These are phyloP conservation scores for Trichosporon ovoides DNA, from an alignment of 1,284 basidiomycete genomes.

Conservation along the genomic window DNA sequence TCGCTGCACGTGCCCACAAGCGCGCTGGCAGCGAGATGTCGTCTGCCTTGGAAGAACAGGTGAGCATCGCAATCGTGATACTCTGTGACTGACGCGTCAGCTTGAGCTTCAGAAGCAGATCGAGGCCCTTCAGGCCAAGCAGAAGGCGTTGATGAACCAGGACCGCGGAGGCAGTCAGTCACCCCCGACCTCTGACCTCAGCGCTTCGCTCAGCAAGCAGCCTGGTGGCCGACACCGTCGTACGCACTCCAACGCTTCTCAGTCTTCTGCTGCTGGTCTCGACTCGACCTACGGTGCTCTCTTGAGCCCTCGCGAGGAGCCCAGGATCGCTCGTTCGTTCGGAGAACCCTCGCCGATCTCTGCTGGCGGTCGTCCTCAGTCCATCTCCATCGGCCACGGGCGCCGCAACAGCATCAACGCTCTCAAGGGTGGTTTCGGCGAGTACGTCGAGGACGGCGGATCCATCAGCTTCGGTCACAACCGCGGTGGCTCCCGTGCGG, in stretches of 20 bases:
- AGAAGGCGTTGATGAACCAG: slow-evolving; percentile 78
- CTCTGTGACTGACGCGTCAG: slow-evolving; percentile 49
- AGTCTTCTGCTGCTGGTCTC: slow-evolving; percentile 27
- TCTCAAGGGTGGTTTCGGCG: slow-evolving; percentile 45
- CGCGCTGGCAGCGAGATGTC: slow-evolving; percentile 62
- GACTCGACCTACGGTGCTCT: slow-evolving; percentile 2
- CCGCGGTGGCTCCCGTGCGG: slow-evolving; percentile 54
- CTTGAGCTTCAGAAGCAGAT: slow-evolving; percentile 85
- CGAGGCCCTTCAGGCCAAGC: slow-evolving; percentile 81
- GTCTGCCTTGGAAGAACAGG: slow-evolving; percentile 74
- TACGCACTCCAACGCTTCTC: slow-evolving; percentile 65
- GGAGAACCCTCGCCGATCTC: slow-evolving; percentile 30
- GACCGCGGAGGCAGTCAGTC: slow-evolving; percentile 66
- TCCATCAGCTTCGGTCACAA: slow-evolving; percentile 56
- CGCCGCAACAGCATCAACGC: slow-evolving; percentile 93
- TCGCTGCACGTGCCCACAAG: slow-evolving; percentile 49
- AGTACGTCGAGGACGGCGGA: slow-evolving; percentile 37
- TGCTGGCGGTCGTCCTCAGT: slow-evolving; percentile 42
- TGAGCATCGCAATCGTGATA: slow-evolving; percentile 48
- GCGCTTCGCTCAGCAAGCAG: slow-evolving; percentile 14
- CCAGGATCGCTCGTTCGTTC: slow-evolving; percentile 17
- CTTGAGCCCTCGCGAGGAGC: slow-evolving; percentile 1
- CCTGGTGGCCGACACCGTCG: slow-evolving; percentile 63
- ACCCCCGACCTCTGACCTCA: slow-evolving; percentile 57
- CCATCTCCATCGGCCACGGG: slow-evolving; percentile 61